Conservation (phyloP, 306 rosid genomes). For the Lithocarpus polystachyus region DNA sequence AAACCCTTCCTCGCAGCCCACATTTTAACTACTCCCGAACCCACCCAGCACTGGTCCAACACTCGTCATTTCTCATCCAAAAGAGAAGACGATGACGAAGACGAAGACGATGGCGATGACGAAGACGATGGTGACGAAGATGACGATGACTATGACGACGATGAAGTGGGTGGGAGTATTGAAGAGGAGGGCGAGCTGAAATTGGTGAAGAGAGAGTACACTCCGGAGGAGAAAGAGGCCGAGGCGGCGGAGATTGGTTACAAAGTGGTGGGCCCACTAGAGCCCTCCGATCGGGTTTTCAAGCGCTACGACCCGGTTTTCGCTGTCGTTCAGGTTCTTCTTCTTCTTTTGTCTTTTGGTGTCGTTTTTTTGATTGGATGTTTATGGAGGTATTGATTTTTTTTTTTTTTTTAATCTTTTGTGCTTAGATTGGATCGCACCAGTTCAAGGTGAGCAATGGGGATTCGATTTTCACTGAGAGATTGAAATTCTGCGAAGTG, state of each 20-base stretch:
- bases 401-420: neutral
- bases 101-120: too few species aligned
- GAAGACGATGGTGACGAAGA: too few species aligned
- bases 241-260: constrained; percentile 80
- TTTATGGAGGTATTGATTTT: neutral
- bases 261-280: constrained; percentile 64
- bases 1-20: constrained; percentile 14
- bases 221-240: constrained; percentile 70
- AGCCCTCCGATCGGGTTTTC: constrained; percentile 49
- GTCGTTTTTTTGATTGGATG: neutral
- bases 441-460: constrained; percentile 93
- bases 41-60: constrained; percentile 27
- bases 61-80: constrained; percentile 55
- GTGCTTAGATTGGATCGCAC: constrained; percentile 77
- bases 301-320: constrained; percentile 74
- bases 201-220: constrained; percentile 41
- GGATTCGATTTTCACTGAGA: constrained; percentile 83
- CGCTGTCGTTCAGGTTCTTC: constrained; percentile 77
- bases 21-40: constrained; percentile 21
- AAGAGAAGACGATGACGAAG: constrained; percentile 17
- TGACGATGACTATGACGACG: neutral
- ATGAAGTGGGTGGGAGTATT: constrained; percentile 27
- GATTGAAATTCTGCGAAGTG: constrained; percentile 83
- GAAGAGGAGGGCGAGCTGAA: constrained; percentile 37
- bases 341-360: neutral